phyloP scores from a whole-genome alignment of 2,329 filamentous ascomycete genomes.

The Fusarium sp. region DNA sequence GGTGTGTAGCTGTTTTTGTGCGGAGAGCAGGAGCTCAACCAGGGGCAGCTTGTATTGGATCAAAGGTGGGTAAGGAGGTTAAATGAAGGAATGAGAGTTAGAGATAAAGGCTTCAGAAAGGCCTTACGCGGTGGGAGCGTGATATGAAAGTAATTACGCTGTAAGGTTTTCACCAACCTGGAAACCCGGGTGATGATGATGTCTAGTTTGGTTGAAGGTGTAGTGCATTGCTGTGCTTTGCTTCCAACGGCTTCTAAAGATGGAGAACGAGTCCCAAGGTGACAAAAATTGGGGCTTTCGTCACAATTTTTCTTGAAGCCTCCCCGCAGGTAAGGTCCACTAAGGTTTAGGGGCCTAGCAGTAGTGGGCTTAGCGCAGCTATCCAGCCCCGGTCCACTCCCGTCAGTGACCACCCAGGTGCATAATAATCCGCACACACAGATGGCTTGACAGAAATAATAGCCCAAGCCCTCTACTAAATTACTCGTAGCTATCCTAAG shows the following conservation, averaged over 20 bases:
- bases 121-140: background rate
- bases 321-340: constrained; percentile 41
- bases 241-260: constrained; percentile 46
- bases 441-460: too few relatives aligned
- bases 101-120: constrained; percentile 4
- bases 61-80: constrained; percentile 22
- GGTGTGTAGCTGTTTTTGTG: constrained; percentile 36
- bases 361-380: constrained; percentile 33
- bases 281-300: constrained; percentile 47
- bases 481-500: too few relatives aligned
- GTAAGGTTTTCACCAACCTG: constrained; percentile 31
- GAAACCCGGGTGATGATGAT: constrained; percentile 42
- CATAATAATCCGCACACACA: too few relatives aligned
- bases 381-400: constrained; percentile 6
- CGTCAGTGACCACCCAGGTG: constrained; percentile 16
- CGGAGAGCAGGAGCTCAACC: constrained; percentile 39
- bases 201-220: constrained; percentile 32
- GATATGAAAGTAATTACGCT: constrained; percentile 19
- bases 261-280: constrained; percentile 39
- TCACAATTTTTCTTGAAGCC: constrained; percentile 51
- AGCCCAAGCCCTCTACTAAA: too few relatives aligned
- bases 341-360: constrained; percentile 29
- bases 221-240: constrained; percentile 1
- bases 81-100: constrained; percentile 23
- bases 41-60: constrained; percentile 30